Evolutionary conservation across 2,329 filamentous ascomycete species (phyloP), one percentile per base, ranked within the genome.

Genomic region (Paraconiothyrium sp.): DNA sequence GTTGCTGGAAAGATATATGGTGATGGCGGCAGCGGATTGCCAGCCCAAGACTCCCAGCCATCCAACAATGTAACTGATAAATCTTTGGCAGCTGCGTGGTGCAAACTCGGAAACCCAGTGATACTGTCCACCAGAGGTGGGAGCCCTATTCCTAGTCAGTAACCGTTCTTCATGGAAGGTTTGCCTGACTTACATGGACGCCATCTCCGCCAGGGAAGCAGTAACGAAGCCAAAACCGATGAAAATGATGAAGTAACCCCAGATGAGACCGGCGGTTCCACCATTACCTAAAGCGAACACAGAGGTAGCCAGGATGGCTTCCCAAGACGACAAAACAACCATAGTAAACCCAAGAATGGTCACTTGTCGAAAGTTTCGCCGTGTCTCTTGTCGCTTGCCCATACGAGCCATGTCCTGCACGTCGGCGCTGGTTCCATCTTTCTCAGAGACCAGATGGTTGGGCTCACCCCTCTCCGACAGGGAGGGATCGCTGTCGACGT

Each of bases 41-140:
- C 79, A 81, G 11, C 78, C 79, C 4, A 80, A 64, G 0, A 80
- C 77, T 43, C 76, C 78, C 3, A 80, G 71, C 81, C 81, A 83
- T 10, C 81, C 80, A 13, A 78, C 66, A 8, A 70, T 48, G 59
- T 81, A 82, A 49, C 75, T 78, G 13, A 81, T 67, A n/a, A 79
- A 73, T 48, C 75, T 78, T 55, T 82, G 79, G 22, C 70, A 68
- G 5, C 63, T 67, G 2, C 61, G 67, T 0, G 80, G 80, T 4
- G 79, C 78, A 22, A 81, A 78, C 51, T 81, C 77, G 13, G 58
- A 64, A 14, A 72, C 68, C 54, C 54, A 56, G 27, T 56, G 54
- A 43, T 56, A 56, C 30, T 56, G 54, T 48, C 54, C 54, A 39
- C 71, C 70, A 72, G 58, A 66, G 2, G 70, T 75, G 2, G 74